Base-by-base conservation (phyloP, 2,329 filamentous ascomycete species). In the Westerdykella sp. region DNA sequence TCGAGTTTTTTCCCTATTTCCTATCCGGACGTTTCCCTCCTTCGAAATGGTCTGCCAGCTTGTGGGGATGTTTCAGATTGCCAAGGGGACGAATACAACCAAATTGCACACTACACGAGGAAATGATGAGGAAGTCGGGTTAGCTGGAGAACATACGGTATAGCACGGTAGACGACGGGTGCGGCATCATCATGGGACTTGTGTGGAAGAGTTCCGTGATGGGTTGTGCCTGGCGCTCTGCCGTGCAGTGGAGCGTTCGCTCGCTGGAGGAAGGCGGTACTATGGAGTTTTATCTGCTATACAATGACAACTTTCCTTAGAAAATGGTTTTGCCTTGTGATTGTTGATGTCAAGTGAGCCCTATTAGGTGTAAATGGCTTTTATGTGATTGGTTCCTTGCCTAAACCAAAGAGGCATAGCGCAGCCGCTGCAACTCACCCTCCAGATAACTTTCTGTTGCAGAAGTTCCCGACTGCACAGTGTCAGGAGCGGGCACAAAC, bases 1-100 rank as follows among this genome's bases (percentile, higher is more conserved):
- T 60, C 43, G 44, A 32, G 41, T 41, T 41, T 37, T 39, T 56
- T 56, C 6, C 51, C 46, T 45, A 44, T 48, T 46, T 58, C 60
- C 38, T 50, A 45, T 54, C 46, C 58, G 50, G 50, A 54, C 55
- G 56, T 61, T 60, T 57, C 51, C 55, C 59, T 50, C 59, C 59
- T 63, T 59, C 60, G 57, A 59, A 50, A 60, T 66, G 60, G 63
- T 67, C 61, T 66, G 55, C 58, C 63, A 63, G 65, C 63, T 61
- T 62, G 59, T 67, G 65, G 65, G 65, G 65, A 67, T 57, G 65
- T 65, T 55, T 58, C 56, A 57, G 51, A 60, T 46, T 51, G 48
- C 45, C 22, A 44, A 61, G 63, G 65, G 63, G 63, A 64, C 54
- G 63, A 63, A 55, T 45, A 63, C 46, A 57, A 47, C 48, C 53